These are phyloP conservation scores for Heterobasidion irregulare DNA, from an alignment of 1,284 basidiomycete genomes.

Conservation along the genomic window DNA sequence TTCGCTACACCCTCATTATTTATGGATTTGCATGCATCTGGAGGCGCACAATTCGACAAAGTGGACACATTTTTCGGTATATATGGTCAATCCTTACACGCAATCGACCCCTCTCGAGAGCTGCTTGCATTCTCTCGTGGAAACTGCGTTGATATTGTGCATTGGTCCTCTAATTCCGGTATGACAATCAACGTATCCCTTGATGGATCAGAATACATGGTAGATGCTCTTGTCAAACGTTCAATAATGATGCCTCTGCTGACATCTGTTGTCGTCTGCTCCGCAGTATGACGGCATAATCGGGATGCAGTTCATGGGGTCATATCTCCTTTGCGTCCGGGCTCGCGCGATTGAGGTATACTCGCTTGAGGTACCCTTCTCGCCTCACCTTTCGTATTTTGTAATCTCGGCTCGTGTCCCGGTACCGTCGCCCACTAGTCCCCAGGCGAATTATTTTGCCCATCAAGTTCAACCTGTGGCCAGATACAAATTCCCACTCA, in stretches of 20 bases:
- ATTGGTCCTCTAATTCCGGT: conserved; percentile 19
- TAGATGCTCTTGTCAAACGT: conserved; percentile 8
- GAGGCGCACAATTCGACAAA: conserved; percentile 12
- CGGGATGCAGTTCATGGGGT: conserved; percentile 35
- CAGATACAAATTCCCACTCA: conserved; percentile 22
- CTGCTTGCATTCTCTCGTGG: conserved; percentile 24
- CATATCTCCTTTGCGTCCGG: conserved; percentile 40
- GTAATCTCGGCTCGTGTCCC: conserved; percentile 8
- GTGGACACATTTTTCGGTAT: conserved; percentile 5
- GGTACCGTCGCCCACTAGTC: not conserved
- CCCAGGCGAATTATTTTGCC: conserved; percentile 10
- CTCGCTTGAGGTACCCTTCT: conserved; percentile 16
- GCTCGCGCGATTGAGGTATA: conserved; percentile 41
- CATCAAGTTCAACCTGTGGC: not conserved
- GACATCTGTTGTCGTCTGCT: not conserved
- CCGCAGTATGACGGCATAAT: conserved; percentile 43
- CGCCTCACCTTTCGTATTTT: not conserved
- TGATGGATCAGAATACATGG: conserved; percentile 21
- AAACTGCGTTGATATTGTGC: conserved; percentile 22
- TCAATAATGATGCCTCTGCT: not conserved
- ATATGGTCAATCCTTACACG: conserved; percentile 21
- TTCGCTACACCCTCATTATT: not conserved
- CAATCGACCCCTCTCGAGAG: conserved; percentile 21
- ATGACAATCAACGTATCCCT: conserved; percentile 14
- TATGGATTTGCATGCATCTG: not conserved